Evolutionary conservation across 805 yeast genomes (phyloP).

Genomic region (Wickerhamiella sergipiensis): DNA sequence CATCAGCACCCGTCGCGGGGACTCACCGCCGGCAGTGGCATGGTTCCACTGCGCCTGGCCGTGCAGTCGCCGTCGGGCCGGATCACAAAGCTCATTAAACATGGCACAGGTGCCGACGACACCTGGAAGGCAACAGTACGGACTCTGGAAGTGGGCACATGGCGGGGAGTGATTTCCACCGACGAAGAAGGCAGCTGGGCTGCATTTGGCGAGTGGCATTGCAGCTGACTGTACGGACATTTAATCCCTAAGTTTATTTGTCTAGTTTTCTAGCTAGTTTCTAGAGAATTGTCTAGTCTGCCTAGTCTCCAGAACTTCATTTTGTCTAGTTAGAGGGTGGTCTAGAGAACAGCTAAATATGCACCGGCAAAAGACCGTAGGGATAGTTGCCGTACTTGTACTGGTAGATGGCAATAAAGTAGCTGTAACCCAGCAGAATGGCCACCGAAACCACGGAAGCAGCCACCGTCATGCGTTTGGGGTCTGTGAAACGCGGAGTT

Average conservation of each 20-base stretch:
- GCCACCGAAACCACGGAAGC: slow-evolving; percentile 32
- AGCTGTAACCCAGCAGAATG: slow-evolving; percentile 47
- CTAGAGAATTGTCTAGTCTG: not conserved
- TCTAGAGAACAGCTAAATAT: too few species aligned
- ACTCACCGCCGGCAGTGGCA: slow-evolving; percentile 27
- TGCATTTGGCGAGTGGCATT: slow-evolving; percentile 78
- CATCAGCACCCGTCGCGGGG: slow-evolving; percentile 49
- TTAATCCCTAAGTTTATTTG: too few species aligned
- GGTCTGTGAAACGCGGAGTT: slow-evolving; percentile 36
- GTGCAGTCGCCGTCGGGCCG: slow-evolving; percentile 80
- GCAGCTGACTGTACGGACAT: slow-evolving; percentile 1
- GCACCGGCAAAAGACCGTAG: slow-evolving; percentile 34
- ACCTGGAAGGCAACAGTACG: slow-evolving; percentile 47
- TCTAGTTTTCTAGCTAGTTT: too few species aligned
- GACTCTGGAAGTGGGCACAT: slow-evolving; percentile 60
- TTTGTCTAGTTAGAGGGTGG: too few species aligned
- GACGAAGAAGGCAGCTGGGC: slow-evolving; percentile 64
- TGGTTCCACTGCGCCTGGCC: slow-evolving; percentile 43
- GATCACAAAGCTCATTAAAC: slow-evolving; percentile 42
- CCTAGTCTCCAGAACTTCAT: too few species aligned
- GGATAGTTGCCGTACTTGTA: slow-evolving; percentile 71
- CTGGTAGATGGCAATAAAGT: slow-evolving; percentile 50
- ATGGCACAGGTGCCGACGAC: slow-evolving; percentile 19
- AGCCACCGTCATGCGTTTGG: slow-evolving; percentile 36
- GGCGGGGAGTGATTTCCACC: slow-evolving; percentile 72